Base-by-base conservation (phyloP, 1,139 yeast genomes). In the Candida frijolesensis region DNA sequence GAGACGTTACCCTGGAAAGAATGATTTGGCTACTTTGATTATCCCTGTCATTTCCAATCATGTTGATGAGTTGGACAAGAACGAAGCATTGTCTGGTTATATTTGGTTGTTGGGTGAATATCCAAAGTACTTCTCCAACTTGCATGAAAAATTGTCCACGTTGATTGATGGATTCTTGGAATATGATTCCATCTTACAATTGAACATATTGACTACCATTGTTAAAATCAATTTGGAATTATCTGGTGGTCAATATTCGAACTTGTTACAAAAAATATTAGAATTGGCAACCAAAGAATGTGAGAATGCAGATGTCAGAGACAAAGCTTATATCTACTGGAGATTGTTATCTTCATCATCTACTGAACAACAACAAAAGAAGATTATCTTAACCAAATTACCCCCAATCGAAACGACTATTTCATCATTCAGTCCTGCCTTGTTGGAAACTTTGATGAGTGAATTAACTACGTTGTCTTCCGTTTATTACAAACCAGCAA, bases 271-370 rank as follows among this genome's bases (percentile, higher is more conserved):
- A 66, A 78, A 76, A 45, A 79, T 89, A 3, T 76, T 94, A 57
- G 90, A 88, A 59, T 73, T 83, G 51, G 90, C 96, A 11, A 90
- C 97, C 1, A 83, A 84, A 51, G 83, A 85, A 52, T 81, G 91
- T 52, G 96, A 90, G 59, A 91, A 91, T 65, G 88, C 96, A 1
- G 99, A 94, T 67, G 89, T 94, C 39, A 82, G 98, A 62, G 99
- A 94, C 68, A 84, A 94, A 70, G 97, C 97, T 0, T 94, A 86
- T 68, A 81, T 94, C 48, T 94, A 91, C 70, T 94, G 98, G 98
- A 84, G 99, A 64, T 75, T 95, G 52, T 75, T 94, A 52, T 89
- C 97, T 0, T 73, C 87, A 29, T 62, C 71, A 1, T 60, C 67
- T 25, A 60, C 63, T 14, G 84, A 82, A 50, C 76, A 70, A 4